Evolutionary conservation across 768 basidiomycete genomes (phyloP), one percentile per base, ranked within the genome.

Genomic region (Pleurotus eryngii): DNA sequence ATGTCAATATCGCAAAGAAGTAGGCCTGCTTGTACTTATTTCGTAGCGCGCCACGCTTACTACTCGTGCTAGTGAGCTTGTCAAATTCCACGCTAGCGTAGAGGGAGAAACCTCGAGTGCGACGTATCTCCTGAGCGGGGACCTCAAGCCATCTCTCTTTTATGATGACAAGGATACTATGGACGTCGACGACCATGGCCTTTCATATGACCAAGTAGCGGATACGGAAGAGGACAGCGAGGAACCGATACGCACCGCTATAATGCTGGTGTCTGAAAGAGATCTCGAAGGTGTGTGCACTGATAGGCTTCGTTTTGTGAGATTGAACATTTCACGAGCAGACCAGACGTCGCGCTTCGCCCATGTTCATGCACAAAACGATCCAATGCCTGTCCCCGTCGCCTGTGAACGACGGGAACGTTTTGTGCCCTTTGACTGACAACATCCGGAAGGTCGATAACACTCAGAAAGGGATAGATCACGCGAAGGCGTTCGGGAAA

Each of bases 1-100:
- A 92, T 63, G 89, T 92, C 64, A 89, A 91, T 68, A 72, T 72
- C 38, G 90, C 91, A 17, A 93, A 92, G 67, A 87, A 85, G 91
- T 92, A 59, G 64, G 80, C 49, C 15, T n/a, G 22, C 40, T 55
- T 18, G 15, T 59, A 48, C 24, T 17, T 15, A 3, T 22, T 7
- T 50, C 57, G 20, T 14, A 58, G 24, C 38, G 45, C 39, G 30
- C 11, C 5, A 49, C 17, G 26, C 4, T 14, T 27, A 45, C 14
- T 47, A 50, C 57, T 40, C 51, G 49, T 38, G 15, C 8, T 62
- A 92, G 91, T 63, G 85, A 87, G 63, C 78, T 93, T 6, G 81
- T 81, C 14, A 64, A 67, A 1, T 92, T 83, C 63, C 77, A 85
- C 64, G 72, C 76, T 6, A 72, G 77, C 38, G 75, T 76, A 72